phyloP scores from a whole-genome alignment of 257 asterid species.

The Ilex asprella region DNA sequence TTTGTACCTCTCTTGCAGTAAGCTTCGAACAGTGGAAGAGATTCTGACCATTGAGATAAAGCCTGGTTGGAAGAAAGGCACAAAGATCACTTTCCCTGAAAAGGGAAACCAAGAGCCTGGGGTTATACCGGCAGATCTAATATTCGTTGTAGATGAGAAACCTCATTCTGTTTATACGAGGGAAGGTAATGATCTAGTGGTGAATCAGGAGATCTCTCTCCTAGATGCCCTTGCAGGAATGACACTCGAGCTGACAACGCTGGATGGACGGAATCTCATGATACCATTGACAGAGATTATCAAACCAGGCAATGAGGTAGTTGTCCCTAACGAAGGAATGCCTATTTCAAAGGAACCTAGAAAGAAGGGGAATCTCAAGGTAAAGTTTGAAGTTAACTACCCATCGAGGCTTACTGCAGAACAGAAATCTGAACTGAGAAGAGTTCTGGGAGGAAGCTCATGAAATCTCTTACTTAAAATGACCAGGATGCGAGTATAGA shows the following conservation, averaged over 20 bases:
- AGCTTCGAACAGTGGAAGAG: slow-evolving; percentile 53
- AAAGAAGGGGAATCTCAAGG: slow-evolving; percentile 67
- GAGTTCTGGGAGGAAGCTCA: slow-evolving; percentile 64
- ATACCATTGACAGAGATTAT: slow-evolving; percentile 66
- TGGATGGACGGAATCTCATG: slow-evolving; percentile 61
- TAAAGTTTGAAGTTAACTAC: slow-evolving; percentile 75
- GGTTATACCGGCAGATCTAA: slow-evolving; percentile 75
- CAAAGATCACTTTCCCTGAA: slow-evolving; percentile 90
- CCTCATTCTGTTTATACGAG: slow-evolving; percentile 62
- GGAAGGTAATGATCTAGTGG: slow-evolving; percentile 72
- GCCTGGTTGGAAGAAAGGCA: slow-evolving; percentile 98
- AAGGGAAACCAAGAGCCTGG: slow-evolving; percentile 96
- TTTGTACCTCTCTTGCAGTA: slow-evolving; percentile 33
- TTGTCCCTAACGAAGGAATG: slow-evolving; percentile 85
- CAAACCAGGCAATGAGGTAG: slow-evolving; percentile 75
- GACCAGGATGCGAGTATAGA: too few relatives aligned
- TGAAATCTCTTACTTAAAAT: slow-evolving; percentile 8
- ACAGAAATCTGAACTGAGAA: slow-evolving; percentile 69
- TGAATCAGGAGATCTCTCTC: slow-evolving; percentile 68
- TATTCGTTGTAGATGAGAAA: slow-evolving; percentile 79
- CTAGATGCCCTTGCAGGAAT: slow-evolving; percentile 90
- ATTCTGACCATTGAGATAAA: slow-evolving; percentile 76
- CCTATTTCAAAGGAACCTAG: slow-evolving; percentile 80
- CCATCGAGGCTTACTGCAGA: slow-evolving; percentile 65
- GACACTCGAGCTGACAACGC: slow-evolving; percentile 57